Base-by-base conservation (phyloP, 441 rosid genomes). In the Populus tomentosa region DNA sequence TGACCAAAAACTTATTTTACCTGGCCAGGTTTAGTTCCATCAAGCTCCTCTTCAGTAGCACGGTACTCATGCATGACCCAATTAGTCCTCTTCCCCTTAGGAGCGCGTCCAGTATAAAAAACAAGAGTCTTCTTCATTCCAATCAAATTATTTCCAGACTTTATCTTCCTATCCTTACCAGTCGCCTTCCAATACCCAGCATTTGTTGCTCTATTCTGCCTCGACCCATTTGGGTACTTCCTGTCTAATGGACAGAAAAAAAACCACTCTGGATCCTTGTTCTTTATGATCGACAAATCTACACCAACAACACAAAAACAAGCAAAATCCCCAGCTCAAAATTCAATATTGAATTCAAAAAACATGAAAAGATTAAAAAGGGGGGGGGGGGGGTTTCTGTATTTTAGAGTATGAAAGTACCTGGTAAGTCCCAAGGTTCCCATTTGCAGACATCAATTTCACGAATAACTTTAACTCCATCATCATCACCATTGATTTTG, bases 11-110 rank as follows among this genome's bases (percentile, higher is more conserved):
- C 26, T 61, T 2, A 61, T 8, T 69, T 33, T 82, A 88, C 98
- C 95, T 93, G 97, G 67, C 97, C 95, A 63, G 97, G 85, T 38
- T 87, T 86, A 2, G 94, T 87, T 62, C 97, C 95, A 74, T 91
- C 90, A 67, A 94, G 93, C 78, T 94, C 97, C 26, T 89, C 77
- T 50, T 85, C 82, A 0, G 92, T 89, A 3, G 98, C 84, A 1
- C 97, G 92, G 53, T 91, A 94, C 86, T 94, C 98, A 5, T 94
- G 98, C 85, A 93, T 89, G 72, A 94, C 89, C 98, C 98, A 94
- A 78, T 83, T 70, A 61, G 98, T 94, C 46, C 96, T 78, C 11
- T 65, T 40, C 0, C 94, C 97, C 1, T 66, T 89, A 14, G 96
- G 97, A 85, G 97, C 97, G 18, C 97, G 92, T 2, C 97, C 98